Percentiles rank a stretch among this genome's conserved stretches.
These are phyloP conservation scores for Rhizopus microsporus DNA, from an alignment of 371 early-diverging fungal species.

Conservation along the genomic window DNA sequence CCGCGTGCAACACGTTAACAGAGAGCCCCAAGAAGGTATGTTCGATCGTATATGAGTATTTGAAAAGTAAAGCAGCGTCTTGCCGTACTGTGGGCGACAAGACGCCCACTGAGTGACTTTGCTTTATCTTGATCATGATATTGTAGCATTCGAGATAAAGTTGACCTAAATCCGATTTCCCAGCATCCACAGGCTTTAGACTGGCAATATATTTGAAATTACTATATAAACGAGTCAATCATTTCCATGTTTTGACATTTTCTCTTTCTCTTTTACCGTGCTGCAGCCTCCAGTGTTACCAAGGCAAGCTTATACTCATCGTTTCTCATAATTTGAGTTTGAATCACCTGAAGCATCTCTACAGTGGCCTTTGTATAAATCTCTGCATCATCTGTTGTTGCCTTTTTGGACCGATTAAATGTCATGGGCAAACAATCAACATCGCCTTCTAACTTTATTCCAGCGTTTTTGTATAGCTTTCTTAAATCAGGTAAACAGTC, in stretches of 20 bases:
- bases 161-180: conserved; percentile 51
- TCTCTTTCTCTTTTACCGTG: conserved; percentile 20
- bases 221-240: conserved; percentile 9
- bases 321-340: conserved; percentile 17
- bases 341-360: conserved; percentile 26
- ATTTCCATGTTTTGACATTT: not conserved
- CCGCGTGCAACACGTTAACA: conserved; percentile 38
- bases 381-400: conserved; percentile 28
- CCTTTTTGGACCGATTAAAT: conserved; percentile 23
- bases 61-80: conserved; percentile 44
- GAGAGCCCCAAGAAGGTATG: conserved; percentile 63
- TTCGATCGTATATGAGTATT: conserved; percentile 65
- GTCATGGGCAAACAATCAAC: conserved; percentile 33
- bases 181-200: conserved; percentile 39
- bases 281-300: conserved; percentile 30
- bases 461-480: conserved; percentile 30
- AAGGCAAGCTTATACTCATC: conserved; percentile 18
- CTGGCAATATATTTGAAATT: conserved; percentile 50
- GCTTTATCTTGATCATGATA: conserved; percentile 42
- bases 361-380: conserved; percentile 30
- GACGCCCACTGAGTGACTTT: conserved; percentile 41
- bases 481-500: conserved; percentile 63
- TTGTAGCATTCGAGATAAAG: conserved; percentile 56
- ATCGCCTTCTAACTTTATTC: conserved; percentile 30
- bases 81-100: conserved; percentile 46